A percentile compares a stretch with the other conserved stretches of the same genome.
Evolutionary conservation across 1,284 basidiomycete species (phyloP).

Genomic region (Austroboletus rostrupii): DNA sequence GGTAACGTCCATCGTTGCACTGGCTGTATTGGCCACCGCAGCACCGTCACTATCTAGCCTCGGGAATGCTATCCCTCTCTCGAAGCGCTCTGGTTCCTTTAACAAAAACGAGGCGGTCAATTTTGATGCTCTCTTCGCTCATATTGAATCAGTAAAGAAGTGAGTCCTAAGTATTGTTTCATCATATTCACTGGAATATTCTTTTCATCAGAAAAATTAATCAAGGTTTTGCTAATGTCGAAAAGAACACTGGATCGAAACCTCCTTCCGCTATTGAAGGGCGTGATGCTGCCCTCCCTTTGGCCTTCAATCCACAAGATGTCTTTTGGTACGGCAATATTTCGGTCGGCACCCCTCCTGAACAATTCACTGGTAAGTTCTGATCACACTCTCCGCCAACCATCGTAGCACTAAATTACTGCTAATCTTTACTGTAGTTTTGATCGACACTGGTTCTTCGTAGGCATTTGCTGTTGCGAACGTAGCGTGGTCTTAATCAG

Average conservation of each 20-base stretch:
- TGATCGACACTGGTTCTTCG: slow-evolving; percentile 36
- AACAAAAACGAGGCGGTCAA: slow-evolving; percentile 13
- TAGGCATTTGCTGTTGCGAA: not conserved
- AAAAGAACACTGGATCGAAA: slow-evolving; percentile 12
- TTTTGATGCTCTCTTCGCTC: slow-evolving; percentile 6
- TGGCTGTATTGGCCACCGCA: slow-evolving; percentile 14
- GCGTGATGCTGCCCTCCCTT: slow-evolving; percentile 3
- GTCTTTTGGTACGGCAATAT: slow-evolving; percentile 26
- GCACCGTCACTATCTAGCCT: slow-evolving; percentile 3
- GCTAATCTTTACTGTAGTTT: slow-evolving; percentile 18
- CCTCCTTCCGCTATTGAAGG: slow-evolving; percentile 5
- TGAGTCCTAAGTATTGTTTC: slow-evolving; percentile 3
- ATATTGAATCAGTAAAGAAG: slow-evolving; percentile 9
- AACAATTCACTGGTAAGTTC: slow-evolving; percentile 13
- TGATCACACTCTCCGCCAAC: too few species aligned
- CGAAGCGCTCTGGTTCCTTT: slow-evolving; percentile 10
- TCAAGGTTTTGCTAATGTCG: slow-evolving; percentile 8
- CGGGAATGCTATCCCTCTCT: slow-evolving; percentile 9
- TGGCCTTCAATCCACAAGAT: slow-evolving; percentile 24
- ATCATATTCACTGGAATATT: not conserved
- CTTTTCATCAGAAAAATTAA: slow-evolving; percentile 9
- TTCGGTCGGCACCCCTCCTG: slow-evolving; percentile 32
- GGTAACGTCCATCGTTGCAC: slow-evolving; percentile 6
- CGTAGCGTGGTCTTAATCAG: not conserved
- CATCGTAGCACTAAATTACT: not conserved